Conservation (phyloP, 305 asterid genomes). For the Caryopteris hybrid region DNA sequence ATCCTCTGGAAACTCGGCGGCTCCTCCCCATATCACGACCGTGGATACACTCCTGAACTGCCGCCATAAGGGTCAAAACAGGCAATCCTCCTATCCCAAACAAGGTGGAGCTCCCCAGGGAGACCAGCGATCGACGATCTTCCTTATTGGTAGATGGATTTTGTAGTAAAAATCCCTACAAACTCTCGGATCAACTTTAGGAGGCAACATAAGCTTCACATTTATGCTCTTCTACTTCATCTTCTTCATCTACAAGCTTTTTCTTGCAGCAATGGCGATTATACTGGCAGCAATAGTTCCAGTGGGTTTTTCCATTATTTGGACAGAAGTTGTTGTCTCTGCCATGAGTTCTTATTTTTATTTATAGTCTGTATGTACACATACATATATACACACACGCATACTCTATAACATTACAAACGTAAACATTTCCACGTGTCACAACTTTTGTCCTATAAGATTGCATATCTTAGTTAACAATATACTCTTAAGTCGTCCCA, state of each 20-base stretch:
- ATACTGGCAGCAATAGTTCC: conserved; percentile 12
- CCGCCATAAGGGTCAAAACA: too few species aligned
- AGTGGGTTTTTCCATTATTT: not conserved
- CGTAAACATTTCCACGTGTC: too few species aligned
- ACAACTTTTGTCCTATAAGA: too few species aligned
- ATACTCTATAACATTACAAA: too few species aligned
- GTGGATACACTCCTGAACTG: conserved; percentile 6
- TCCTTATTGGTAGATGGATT: conserved; percentile 16
- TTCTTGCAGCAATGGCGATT: not conserved
- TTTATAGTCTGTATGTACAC: too few species aligned
- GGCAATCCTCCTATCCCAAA: conserved; percentile 15
- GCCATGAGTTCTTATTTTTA: not conserved
- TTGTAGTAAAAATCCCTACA: conserved; percentile 25
- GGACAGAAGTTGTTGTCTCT: not conserved
- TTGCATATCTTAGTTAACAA: too few species aligned
- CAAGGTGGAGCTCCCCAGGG: conserved; percentile 8
- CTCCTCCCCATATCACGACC: conserved; percentile 4
- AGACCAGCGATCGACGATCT: conserved; percentile 8
- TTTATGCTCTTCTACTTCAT: conserved; percentile 32
- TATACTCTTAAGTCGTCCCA: too few species aligned
- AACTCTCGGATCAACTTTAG: not conserved
- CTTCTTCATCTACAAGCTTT: conserved; percentile 1
- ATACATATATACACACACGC: too few species aligned
- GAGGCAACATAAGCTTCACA: conserved; percentile 22
- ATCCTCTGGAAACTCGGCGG: conserved; percentile 3